Evolutionary conservation across 768 basidiomycete genomes (phyloP), one percentile per base, ranked within the genome.

Genomic region (Dictyophora rubrovolvata): DNA sequence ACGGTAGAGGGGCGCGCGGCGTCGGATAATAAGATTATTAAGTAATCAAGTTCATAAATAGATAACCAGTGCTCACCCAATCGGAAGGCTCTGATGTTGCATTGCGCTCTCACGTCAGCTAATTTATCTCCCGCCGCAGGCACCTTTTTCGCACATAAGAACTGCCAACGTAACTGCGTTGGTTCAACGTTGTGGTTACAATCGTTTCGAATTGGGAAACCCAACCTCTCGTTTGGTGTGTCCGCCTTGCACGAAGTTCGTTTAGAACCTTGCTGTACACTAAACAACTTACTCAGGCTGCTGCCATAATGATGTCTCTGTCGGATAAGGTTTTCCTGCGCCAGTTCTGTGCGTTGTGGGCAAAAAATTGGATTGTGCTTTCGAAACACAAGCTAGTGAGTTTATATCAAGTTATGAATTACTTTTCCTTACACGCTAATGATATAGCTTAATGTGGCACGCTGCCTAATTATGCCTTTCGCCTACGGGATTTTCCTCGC

Each of bases 311-410:
- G 42, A 42, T 4, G 42, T 42, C 42, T 9, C n/a, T 42, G 11
- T 42, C 55, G n/a, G 42, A 42, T 42, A 42, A 12, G 42, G 42
- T 83, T 36, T 84, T 86, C 67, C 79, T 80, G 74, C 75, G 78
- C 33, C 86, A 88, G 71, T 77, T 84, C 57, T 68, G 70, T 3
- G 81, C 79, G 1, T 69, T 88, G 20, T 77, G 80, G 57, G 78
- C 81, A 79, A 88, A 88, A 74, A 87, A 87, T 63, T 86, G 83
- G 83, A 86, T 87, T 48, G 75, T 86, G 0, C 73, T 87, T 28
- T 81, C 78, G 21, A 85, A 80, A 65, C 83, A 85, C 68, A 77
- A 82, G 54, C 69, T 84, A 66, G 85, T 86, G 65, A 67, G 83
- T 74, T 6, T 21, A 17, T 2, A 37, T 3, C 53, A 16, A 36